Evolutionary conservation across 1,284 basidiomycete genomes (phyloP), one percentile per base, ranked within the genome.

Genomic region (Microbotryum scabiosae): DNA sequence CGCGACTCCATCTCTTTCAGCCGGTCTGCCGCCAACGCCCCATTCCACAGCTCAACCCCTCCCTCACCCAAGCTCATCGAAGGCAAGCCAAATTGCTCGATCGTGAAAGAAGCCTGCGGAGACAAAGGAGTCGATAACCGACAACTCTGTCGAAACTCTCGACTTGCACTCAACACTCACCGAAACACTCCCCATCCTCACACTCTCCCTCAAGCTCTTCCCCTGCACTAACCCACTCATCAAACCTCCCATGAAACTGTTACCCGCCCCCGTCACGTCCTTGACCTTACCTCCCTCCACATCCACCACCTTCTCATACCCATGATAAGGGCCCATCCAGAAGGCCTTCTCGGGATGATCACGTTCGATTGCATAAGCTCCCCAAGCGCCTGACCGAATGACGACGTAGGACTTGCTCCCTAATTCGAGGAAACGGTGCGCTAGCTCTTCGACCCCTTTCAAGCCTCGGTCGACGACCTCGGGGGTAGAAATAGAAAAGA

Each of bases 241-340:
- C 14, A 72, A 46, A 0, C 69, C 70, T 9, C 70, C 70, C 41
- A 93, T 76, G 73, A 92, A 94, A 55, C 83, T 82, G 75, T 94
- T 94, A 12, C 90, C 90, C 6, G 88, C 90, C 49, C 88, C 88
- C 55, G 91, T 94, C 14, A 90, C 87, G 74, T 94, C 90, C 1
- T 87, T 81, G 12, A 94, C 79, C 59, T 79, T 82, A 23, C 76
- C 74, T 30, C 74, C 67, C 62, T 77, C 72, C 5, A 81, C 76
- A 14, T 74, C 65, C 7, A 54, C 45, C 16, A 4, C 36, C 14
- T 41, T 41, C 28, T 45, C 54, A 51, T 64, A 64, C 12, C 76
- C 77, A 84, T 88, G 91, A 72, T 81, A 93, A 2, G 91, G 87
- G 5, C 84, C 82, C 9, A 90, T 74, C 91, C 91, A 93, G 50